Conservation (phyloP, 1,139 yeast species). For the Hemisphaericaspora subhashii region DNA sequence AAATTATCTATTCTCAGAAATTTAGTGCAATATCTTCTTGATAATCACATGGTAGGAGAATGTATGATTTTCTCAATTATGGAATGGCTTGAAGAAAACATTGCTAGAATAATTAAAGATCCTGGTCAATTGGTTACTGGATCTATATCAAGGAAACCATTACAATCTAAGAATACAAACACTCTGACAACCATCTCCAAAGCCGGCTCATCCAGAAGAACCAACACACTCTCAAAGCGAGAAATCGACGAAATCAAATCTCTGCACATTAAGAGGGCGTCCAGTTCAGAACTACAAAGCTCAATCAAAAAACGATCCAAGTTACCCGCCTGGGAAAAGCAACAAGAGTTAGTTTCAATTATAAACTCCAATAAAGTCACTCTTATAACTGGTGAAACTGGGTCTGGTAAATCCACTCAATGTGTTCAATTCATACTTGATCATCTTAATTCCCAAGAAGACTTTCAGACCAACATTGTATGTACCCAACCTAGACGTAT, state of each 20-base stretch:
- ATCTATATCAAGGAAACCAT: neutral
- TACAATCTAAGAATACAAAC: neutral
- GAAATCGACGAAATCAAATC: constrained; percentile 22
- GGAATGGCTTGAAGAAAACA: constrained; percentile 75
- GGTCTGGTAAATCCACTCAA: constrained; percentile 94
- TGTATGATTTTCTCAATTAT: constrained; percentile 63
- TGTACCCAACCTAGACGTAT: constrained; percentile 97
- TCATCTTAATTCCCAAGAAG: constrained; percentile 45
- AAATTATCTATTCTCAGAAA: constrained; percentile 61
- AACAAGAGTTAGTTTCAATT: constrained; percentile 51
- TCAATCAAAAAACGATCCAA: constrained; percentile 41
- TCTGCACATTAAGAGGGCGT: constrained; percentile 19
- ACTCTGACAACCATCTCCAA: neutral
- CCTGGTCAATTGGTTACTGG: constrained; percentile 69
- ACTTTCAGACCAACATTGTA: constrained; percentile 59
- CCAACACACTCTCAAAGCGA: constrained; percentile 1
- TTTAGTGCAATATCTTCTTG: constrained; percentile 39
- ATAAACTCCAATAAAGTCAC: constrained; percentile 64
- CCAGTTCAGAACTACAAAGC: constrained; percentile 6
- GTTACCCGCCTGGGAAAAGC: constrained; percentile 85
- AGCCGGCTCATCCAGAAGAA: neutral
- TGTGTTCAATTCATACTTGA: constrained; percentile 88
- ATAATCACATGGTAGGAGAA: constrained; percentile 57
- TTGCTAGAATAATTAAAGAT: constrained; percentile 54
- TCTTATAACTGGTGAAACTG: constrained; percentile 93